Conservation (phyloP, 2,329 filamentous ascomycete species). For the Pezicula rhizophila region DNA sequence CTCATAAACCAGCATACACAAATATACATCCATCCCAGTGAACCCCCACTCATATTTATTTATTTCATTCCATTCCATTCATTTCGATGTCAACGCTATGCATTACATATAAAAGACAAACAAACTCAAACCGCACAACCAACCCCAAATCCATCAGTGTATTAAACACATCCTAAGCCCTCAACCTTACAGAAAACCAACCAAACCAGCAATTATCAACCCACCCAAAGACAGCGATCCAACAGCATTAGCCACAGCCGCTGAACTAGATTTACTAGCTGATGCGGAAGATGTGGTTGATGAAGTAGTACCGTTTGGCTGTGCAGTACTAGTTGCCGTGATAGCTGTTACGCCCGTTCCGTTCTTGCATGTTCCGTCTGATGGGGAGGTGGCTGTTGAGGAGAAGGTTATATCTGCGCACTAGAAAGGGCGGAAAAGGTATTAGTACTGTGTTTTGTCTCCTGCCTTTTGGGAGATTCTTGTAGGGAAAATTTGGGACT, state of each 20-base stretch:
- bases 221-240: conserved; percentile 1
- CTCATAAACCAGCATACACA: too few species aligned
- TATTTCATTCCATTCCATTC: too few species aligned
- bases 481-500: background rate
- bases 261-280: background rate
- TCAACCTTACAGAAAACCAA: too few species aligned
- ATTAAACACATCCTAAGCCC: too few species aligned
- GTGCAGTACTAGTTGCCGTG: conserved; percentile 1
- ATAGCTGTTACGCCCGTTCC: conserved; percentile 44
- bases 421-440: conserved; percentile 29
- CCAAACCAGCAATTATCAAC: conserved; percentile 1
- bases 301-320: conserved; percentile 9
- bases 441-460: conserved; percentile 1
- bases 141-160: too few species aligned
- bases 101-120: too few species aligned
- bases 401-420: conserved; percentile 71
- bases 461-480: background rate
- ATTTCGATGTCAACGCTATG: too few species aligned
- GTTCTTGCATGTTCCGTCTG: conserved; percentile 49
- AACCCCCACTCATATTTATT: too few species aligned
- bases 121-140: too few species aligned
- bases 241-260: background rate
- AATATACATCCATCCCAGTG: too few species aligned
- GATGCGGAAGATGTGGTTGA: conserved; percentile 1
- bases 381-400: conserved; percentile 38